Evolutionary conservation across 2,329 filamentous ascomycete species (phyloP), one percentile per base, ranked within the genome.

Genomic region (Talaromyces sp.): DNA sequence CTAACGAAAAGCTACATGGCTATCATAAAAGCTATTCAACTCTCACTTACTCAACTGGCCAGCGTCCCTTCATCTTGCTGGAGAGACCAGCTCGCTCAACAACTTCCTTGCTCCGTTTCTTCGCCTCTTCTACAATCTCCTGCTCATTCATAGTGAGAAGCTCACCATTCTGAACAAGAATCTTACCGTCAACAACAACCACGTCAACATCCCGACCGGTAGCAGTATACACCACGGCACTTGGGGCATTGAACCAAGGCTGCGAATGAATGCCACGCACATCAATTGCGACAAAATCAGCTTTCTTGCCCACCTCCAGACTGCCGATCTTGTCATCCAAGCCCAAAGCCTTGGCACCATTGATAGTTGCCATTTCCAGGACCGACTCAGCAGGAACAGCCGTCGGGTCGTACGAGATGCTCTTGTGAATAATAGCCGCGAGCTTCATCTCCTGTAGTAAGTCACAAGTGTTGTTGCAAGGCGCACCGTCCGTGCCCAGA

Each of bases 401-500:
- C 0, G 66, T 70, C 2, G 80, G 77, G 54, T 82, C 71, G 41
- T 71, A 68, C 4, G 67, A 69, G 2, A 61, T 53, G 16, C 76
- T 76, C 55, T 78, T 77, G 54, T 82, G 80, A 30, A 82, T 63
- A 10, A 82, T 76, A 0, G 72, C 75, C 0, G 80, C 78, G 0
- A 82, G 68, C 45, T 79, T 77, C 77, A 81, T 82, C 65, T 82
- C 80, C 43, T 77, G 77, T 16, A 82, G 61, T 65, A 82, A 73
- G 54, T 81, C 79, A 61, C 79, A 80, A 6, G 75, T 75, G 56
- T 81, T 81, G 32, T 78, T 78, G 62, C 79, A 82, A 0, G 80
- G 80, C 0, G 79, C 80, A 0, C 80, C 80, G 58, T 83, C 80
- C 0, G 80, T 82, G 0, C 80, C 80, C 0, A 82, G 65, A 0